These are phyloP conservation scores for Diutina siamensis DNA, from an alignment of 1,139 yeast genomes.

Conservation along the genomic window DNA sequence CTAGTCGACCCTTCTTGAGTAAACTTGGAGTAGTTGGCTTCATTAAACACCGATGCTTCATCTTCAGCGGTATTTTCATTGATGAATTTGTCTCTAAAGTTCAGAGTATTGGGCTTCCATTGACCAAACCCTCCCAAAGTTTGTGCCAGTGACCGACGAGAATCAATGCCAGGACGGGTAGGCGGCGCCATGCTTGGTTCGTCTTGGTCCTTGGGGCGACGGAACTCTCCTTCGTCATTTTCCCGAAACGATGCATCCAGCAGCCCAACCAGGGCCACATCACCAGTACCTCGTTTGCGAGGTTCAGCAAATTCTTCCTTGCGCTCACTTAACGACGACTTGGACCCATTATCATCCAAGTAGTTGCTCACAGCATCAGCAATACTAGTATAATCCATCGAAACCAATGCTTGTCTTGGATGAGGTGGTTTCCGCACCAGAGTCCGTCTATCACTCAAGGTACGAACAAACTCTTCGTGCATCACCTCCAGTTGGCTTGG, in stretches of 20 bases:
- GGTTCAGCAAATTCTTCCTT: not conserved
- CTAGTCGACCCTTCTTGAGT: not conserved
- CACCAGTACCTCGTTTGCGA: not conserved
- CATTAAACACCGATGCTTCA: not conserved
- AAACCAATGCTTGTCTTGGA: not conserved
- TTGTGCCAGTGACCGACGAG: conserved; percentile 1
- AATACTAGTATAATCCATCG: conserved; percentile 2
- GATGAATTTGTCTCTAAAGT: not conserved
- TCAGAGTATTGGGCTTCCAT: conserved; percentile 5
- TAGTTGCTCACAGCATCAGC: conserved; percentile 3
- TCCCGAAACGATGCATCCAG: not conserved
- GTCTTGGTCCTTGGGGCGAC: not conserved
- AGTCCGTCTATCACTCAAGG: not conserved
- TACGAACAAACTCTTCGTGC: conserved; percentile 5
- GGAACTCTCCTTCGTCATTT: not conserved
- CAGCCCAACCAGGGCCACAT: conserved; percentile 1
- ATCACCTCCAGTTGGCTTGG: not conserved
- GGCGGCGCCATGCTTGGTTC: not conserved
- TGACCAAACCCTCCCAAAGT: conserved; percentile 1
- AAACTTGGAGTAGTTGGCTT: not conserved
- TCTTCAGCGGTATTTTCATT: not conserved
- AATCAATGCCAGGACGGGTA: not conserved
- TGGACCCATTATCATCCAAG: not conserved
- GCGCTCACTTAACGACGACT: not conserved
- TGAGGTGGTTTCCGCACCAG: conserved; percentile 1